Evolutionary conservation across 306 rosid genomes (phyloP).

Genomic region (Cajanus cajan): DNA sequence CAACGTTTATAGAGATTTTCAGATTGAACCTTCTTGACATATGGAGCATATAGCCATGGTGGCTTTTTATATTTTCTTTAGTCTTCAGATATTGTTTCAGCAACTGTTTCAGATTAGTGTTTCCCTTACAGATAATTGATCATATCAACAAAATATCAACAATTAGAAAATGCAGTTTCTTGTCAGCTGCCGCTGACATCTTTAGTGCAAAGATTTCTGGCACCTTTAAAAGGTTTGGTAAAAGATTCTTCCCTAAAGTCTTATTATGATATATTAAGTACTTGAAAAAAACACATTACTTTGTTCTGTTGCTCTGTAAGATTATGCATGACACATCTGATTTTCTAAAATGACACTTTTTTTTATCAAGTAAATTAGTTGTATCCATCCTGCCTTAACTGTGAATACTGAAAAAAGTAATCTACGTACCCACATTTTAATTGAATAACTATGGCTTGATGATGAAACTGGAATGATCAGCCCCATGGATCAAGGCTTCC

Average conservation of each 20-base stretch:
- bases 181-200: conserved; percentile 77
- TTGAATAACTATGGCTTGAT: not conserved
- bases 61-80: conserved; percentile 24
- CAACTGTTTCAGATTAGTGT: conserved; percentile 9
- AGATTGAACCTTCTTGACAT: conserved; percentile 6
- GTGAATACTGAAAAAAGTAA: not conserved
- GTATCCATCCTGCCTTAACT: not conserved
- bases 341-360: not conserved
- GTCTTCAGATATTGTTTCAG: conserved; percentile 19
- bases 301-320: not conserved
- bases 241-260: not conserved
- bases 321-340: not conserved
- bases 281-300: not conserved
- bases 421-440: not conserved
- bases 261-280: not conserved
- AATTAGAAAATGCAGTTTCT: conserved; percentile 70
- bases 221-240: conserved; percentile 74
- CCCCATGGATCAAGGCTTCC: not conserved
- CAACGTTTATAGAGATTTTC: conserved; percentile 20
- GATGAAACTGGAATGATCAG: not conserved
- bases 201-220: conserved; percentile 90
- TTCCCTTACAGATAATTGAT: conserved; percentile 62
- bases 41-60: not conserved
- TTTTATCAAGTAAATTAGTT: not conserved
- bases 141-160: conserved; percentile 81